Conservation (phyloP, 1,139 yeast species). For the Geotrichum phurueaensis region DNA sequence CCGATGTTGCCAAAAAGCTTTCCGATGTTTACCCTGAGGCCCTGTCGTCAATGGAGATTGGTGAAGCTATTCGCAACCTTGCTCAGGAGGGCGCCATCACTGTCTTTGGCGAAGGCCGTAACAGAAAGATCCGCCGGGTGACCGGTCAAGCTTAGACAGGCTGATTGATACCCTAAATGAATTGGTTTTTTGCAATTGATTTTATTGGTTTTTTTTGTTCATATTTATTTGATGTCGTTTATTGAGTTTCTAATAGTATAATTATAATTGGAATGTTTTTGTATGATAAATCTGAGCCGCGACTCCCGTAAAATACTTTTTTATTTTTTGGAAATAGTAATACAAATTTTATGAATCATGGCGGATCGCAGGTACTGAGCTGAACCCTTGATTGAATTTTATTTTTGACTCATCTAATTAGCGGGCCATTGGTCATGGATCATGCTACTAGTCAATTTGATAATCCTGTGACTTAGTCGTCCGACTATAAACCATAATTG, state of each 20-base stretch:
- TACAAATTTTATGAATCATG: too few species aligned
- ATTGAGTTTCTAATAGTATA: background rate
- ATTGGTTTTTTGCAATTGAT: too few species aligned
- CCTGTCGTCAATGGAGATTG: slow-evolving; percentile 66
- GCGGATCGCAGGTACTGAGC: too few species aligned
- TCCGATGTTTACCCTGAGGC: slow-evolving; percentile 65
- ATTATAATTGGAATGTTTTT: background rate
- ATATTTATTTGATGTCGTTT: background rate
- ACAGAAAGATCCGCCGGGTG: slow-evolving; percentile 57
- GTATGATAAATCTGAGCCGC: too few species aligned
- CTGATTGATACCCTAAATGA: background rate
- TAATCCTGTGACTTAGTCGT: background rate
- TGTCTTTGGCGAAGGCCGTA: slow-evolving; percentile 66
- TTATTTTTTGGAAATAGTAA: too few species aligned
- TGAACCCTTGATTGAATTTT: too few species aligned
- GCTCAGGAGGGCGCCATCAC: slow-evolving; percentile 70
- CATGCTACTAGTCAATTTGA: background rate
- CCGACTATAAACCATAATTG: background rate
- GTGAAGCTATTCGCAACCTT: slow-evolving; percentile 61
- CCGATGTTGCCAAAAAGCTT: slow-evolving; percentile 54
- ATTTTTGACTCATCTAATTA: too few species aligned
- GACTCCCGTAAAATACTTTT: too few species aligned
- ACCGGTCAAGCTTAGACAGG: slow-evolving; percentile 12
- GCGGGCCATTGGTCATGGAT: background rate
- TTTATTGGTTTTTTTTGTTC: too few species aligned